Evolutionary conservation across 2,329 filamentous ascomycete species (phyloP).

Genomic region (Fusarium torulosum): DNA sequence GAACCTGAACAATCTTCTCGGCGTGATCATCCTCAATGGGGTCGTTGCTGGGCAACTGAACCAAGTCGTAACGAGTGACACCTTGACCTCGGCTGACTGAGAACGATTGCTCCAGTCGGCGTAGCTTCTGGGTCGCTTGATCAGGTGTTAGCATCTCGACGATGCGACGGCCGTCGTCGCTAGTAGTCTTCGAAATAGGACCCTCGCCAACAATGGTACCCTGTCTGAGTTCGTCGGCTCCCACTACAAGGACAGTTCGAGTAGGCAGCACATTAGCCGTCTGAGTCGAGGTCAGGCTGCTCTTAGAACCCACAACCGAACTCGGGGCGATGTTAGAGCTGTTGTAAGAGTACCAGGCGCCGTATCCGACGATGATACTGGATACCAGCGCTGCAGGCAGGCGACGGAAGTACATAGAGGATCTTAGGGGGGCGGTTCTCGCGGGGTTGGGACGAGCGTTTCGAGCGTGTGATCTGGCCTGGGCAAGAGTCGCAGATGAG

Average conservation of each 20-base stretch:
- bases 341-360: slow-evolving; percentile 81
- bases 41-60: slow-evolving; percentile 95
- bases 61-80: slow-evolving; percentile 93
- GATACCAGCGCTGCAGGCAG: slow-evolving; percentile 76
- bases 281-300: slow-evolving; percentile 59
- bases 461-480: slow-evolving; percentile 62
- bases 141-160: slow-evolving; percentile 97
- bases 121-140: slow-evolving; percentile 89
- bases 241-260: slow-evolving; percentile 84
- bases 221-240: slow-evolving; percentile 90
- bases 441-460: slow-evolving; percentile 52
- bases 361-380: slow-evolving; percentile 76
- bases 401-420: slow-evolving; percentile 81
- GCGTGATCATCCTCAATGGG: slow-evolving; percentile 99
- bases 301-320: slow-evolving; percentile 52
- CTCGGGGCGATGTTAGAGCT: slow-evolving; percentile 51
- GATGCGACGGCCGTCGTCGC: slow-evolving; percentile 85
- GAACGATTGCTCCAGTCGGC: slow-evolving; percentile 92
- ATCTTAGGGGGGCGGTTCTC: slow-evolving; percentile 64
- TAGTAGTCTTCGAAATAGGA: slow-evolving; percentile 88
- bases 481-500: slow-evolving; percentile 69
- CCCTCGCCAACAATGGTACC: slow-evolving; percentile 86
- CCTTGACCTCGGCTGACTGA: slow-evolving; percentile 89
- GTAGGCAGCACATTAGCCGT: slow-evolving; percentile 60
- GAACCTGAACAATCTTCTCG: slow-evolving; percentile 96